Base-by-base conservation (phyloP, 805 yeast species). In the Zygoascus biomembranicola region DNA sequence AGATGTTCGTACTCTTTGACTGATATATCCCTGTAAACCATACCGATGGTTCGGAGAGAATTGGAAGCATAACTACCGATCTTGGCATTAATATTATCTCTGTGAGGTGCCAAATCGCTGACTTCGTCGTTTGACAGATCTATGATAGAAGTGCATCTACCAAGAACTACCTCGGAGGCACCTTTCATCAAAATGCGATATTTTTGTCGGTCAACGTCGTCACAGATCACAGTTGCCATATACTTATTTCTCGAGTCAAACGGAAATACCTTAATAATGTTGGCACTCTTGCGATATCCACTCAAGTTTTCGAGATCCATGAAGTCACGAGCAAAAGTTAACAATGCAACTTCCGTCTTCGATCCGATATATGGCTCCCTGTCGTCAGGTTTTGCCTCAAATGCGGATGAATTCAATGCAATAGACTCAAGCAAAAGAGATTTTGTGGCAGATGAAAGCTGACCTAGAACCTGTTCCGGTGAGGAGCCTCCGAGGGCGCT, bases 161-260 rank as follows among this genome's bases (percentile, higher is more conserved):
- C 74, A 58, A 86, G 76, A 13, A 94, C 77, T 56, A 94, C 79
- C 70, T 94, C 99, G 1, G 97, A 90, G 1, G 99, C 99, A 58
- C 99, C 99, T 72, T 94, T 94, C 54, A 87, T 73, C 58, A 78
- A 84, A 52, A 89, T 72, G 53, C 94, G 77, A 66, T 69, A 84
- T 16, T 54, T 50, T 35, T 61, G 65, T 4, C 58, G 43, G 3
- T 61, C 47, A n/a, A 23, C 48, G 19, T 49, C 62, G 32, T 48
- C 39, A 51, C 76, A 75, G 50, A 84, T 76, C 5, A 90, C 83
- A 19, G 89, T 70, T 44, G 94, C 96, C 63, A 95, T 88, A 92
- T 96, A 94, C 72, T 94, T 94, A 63, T 95, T 77, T 2, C 87
- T 76, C 55, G 96, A 87, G 71, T 94, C 98, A 66, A 94, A 94